Conservation (phyloP, 2,329 filamentous ascomycete genomes). For the Verticillium nubilum region DNA sequence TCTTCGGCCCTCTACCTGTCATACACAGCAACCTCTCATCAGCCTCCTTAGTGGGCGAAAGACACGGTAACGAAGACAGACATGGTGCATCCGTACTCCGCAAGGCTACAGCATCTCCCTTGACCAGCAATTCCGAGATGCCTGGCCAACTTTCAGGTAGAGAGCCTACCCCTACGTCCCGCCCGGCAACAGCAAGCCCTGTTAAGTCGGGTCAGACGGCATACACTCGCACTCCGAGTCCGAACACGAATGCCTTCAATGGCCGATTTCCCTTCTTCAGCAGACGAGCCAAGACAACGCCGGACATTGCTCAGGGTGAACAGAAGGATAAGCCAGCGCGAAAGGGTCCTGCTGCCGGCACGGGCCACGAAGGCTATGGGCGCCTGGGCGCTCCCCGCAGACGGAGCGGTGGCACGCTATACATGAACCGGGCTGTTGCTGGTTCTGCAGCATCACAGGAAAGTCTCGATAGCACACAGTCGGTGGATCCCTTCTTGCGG, state of each 20-base stretch:
- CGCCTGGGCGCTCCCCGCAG: constrained; percentile 56
- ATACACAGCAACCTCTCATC: constrained; percentile 59
- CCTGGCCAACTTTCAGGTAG: constrained; percentile 6
- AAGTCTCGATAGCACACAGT: constrained; percentile 36
- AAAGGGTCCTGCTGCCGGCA: constrained; percentile 85
- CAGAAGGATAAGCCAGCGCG: constrained; percentile 54
- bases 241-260: constrained; percentile 51
- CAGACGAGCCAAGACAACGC: constrained; percentile 61
- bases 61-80: constrained; percentile 36
- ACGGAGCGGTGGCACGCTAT: constrained; percentile 56
- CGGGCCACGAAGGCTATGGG: constrained; percentile 84
- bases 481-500: constrained; percentile 51
- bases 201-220: constrained; percentile 21
- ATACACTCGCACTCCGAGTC: constrained; percentile 43
- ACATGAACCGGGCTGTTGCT: constrained; percentile 36
- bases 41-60: constrained; percentile 38
- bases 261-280: constrained; percentile 75
- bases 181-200: constrained; percentile 6
- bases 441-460: constrained; percentile 45
- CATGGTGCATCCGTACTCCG: constrained; percentile 20
- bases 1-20: constrained; percentile 44
- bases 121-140: constrained; percentile 16
- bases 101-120: constrained; percentile 19
- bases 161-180: constrained; percentile 28
- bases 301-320: constrained; percentile 41